phyloP scores from a whole-genome alignment of 2,329 filamentous ascomycete genomes.

The Apiospora saccharicola region DNA sequence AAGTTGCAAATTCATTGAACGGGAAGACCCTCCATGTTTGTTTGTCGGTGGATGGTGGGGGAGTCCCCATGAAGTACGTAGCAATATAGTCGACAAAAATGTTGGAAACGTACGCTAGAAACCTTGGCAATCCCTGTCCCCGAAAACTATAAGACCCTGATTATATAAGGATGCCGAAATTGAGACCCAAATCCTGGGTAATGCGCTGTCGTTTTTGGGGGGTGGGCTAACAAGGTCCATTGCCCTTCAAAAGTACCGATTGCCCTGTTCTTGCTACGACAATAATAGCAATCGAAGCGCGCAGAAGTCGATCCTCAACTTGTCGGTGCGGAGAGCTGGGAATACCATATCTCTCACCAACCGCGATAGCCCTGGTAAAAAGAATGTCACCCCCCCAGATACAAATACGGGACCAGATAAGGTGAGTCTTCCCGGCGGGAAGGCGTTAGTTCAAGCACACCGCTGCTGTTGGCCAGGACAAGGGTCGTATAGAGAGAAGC shows the following conservation, averaged over 20 bases:
- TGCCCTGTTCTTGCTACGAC: neutral
- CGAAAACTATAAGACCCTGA: neutral
- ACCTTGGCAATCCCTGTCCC: conserved; percentile 15
- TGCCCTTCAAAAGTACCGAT: neutral
- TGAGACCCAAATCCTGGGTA: neutral
- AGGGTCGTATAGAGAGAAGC: neutral
- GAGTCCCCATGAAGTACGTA: conserved; percentile 9
- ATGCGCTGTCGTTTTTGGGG: neutral
- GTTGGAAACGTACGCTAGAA: neutral
- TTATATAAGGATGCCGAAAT: conserved; percentile 17
- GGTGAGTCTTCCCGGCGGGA: conserved; percentile 13
- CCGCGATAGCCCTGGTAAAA: neutral
- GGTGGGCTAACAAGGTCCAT: neutral
- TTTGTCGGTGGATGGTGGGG: neutral
- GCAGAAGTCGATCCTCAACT: neutral
- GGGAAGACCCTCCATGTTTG: conserved; percentile 6
- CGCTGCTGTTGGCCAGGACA: neutral
- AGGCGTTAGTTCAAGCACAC: neutral
- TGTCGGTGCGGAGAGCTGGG: neutral
- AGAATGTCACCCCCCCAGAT: neutral
- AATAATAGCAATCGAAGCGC: neutral
- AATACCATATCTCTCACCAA: neutral
- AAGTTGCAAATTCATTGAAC: neutral
- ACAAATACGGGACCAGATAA: neutral
- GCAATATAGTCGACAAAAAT: neutral